Evolutionary conservation across 371 early-diverging fungal genomes (phyloP).

Genomic region (Mucor mucedo): DNA sequence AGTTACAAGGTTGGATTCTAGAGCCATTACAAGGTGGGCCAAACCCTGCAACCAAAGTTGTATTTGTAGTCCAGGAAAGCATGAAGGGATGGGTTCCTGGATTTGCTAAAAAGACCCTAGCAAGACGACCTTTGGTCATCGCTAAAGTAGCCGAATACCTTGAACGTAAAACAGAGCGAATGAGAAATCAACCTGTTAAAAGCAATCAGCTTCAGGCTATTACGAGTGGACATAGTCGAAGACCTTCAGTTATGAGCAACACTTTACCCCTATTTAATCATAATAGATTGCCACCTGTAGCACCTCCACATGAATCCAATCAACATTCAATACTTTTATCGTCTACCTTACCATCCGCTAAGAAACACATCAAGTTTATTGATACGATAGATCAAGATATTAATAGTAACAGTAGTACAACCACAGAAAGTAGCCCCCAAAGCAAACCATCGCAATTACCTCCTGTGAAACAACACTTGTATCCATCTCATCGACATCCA

Average conservation of each 20-base stretch:
- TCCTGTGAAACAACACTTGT: constrained; percentile 11
- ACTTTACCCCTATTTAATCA: constrained; percentile 11
- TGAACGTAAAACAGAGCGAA: constrained; percentile 62
- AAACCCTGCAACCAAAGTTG: constrained; percentile 63
- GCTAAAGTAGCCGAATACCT: constrained; percentile 68
- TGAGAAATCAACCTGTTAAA: constrained; percentile 36
- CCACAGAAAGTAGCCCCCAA: neutral
- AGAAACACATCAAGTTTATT: constrained; percentile 46
- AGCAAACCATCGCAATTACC: neutral
- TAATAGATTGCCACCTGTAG: neutral
- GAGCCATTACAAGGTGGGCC: constrained; percentile 56
- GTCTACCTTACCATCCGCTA: constrained; percentile 7
- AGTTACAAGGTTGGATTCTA: constrained; percentile 71
- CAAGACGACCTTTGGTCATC: constrained; percentile 68
- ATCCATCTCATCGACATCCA: constrained; percentile 38
- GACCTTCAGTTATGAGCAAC: constrained; percentile 42
- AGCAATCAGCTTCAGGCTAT: constrained; percentile 21
- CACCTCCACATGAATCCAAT: neutral
- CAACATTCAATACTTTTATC: neutral
- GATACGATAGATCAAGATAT: constrained; percentile 23
- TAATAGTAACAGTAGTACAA: constrained; percentile 4
- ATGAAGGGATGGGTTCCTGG: constrained; percentile 67
- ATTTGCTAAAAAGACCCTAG: constrained; percentile 68
- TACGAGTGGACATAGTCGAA: constrained; percentile 22
- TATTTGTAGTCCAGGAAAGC: constrained; percentile 58